Evolutionary conservation across 2,329 filamentous ascomycete species (phyloP), one percentile per base, ranked within the genome.

Genomic region (Neonectria faginata): DNA sequence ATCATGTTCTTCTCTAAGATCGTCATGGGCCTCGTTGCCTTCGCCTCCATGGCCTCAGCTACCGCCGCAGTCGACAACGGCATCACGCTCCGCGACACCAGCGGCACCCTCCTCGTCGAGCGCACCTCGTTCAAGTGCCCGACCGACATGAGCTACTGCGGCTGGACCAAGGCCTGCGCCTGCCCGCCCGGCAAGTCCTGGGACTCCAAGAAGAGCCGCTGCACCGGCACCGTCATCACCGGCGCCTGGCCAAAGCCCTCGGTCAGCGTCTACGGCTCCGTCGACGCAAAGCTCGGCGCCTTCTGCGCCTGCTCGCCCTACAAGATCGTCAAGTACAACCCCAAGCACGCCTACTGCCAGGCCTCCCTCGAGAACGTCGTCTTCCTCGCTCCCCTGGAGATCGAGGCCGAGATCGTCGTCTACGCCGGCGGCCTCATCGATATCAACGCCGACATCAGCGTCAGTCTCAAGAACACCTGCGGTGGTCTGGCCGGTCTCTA

Each of bases 161-260:
- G 75, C 63, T 80, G 78, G 78, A 75, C 74, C 63, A 76, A 75
- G 69, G 60, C 82, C 33, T 85, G 84, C 74, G 73, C 82, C 16
- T 83, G 83, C 63, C 65, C 78, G 14, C 77, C 80, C 14, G 82
- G 81, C 62, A 77, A 80, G 73, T 73, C 76, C 59, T 79, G 78
- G 65, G 79, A 84, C 47, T 62, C 70, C 48, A 57, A 66, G 55
- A 69, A 65, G 59, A 27, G 42, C 39, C 74, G 36, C 47, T 80
- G 78, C 64, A 45, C 64, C 25, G 78, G 78, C 51, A 57, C 57
- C 18, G 48, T 58, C 51, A 64, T 74, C 44, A 65, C 33, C 2
- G 78, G 78, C 57, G 72, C 75, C 64, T 80, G 78, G 78, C 76
- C 78, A 39, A 67, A 75, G 73, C 75, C 78, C 14, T 57, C 70